Conservation (phyloP, 2,329 filamentous ascomycete genomes). For the Calonectria montana region DNA sequence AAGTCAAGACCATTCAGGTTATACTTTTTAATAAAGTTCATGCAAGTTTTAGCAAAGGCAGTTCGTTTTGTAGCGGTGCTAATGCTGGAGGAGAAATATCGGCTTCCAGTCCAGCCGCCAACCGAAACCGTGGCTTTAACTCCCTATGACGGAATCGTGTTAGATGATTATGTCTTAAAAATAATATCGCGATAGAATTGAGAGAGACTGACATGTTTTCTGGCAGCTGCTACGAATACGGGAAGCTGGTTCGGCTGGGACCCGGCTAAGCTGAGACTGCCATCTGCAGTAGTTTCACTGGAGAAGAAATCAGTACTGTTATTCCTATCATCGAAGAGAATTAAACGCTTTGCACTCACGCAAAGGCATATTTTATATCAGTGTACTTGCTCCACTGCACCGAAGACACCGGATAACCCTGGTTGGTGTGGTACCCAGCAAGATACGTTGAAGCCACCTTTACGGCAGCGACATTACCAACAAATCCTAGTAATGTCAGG, state of each 20-base stretch:
- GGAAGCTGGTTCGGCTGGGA: slow-evolving; percentile 26
- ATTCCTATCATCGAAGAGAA: background rate
- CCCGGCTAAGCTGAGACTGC: slow-evolving; percentile 16
- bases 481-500: background rate
- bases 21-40: slow-evolving; percentile 30
- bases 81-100: slow-evolving; percentile 28
- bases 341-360: slow-evolving; percentile 14
- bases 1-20: slow-evolving; percentile 32
- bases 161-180: background rate
- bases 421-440: slow-evolving; percentile 33
- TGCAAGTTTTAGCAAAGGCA: slow-evolving; percentile 18
- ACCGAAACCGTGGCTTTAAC: slow-evolving; percentile 33
- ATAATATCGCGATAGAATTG: accelerated
- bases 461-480: background rate
- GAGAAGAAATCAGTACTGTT: background rate
- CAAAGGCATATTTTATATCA: slow-evolving; percentile 37
- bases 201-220: slow-evolving; percentile 22
- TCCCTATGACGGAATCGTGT: slow-evolving; percentile 1
- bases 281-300: slow-evolving; percentile 29
- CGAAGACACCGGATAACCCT: slow-evolving; percentile 29
- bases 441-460: slow-evolving; percentile 36
- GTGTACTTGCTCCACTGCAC: slow-evolving; percentile 37
- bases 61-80: slow-evolving; percentile 32
- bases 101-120: slow-evolving; percentile 35
- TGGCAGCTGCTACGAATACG: slow-evolving; percentile 27